Evolutionary conservation across 2,329 filamentous ascomycete species (phyloP), one percentile per base, ranked within the genome.

Genomic region (Penicillium sp.): DNA sequence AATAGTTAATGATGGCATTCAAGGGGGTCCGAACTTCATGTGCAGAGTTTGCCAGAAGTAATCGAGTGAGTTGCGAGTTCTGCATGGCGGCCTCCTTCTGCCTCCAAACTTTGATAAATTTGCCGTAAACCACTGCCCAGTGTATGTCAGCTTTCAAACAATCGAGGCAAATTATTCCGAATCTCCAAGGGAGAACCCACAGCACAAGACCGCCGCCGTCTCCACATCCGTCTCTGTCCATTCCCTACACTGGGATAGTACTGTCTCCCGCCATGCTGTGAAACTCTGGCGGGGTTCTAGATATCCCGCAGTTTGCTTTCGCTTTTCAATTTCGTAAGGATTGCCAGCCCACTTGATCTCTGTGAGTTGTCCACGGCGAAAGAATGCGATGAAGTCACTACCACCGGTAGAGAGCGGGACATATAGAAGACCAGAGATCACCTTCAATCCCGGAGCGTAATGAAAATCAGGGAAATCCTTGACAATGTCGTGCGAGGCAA

Each of bases 1-100:
- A 77, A 58, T 94, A 95, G 60, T 95, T 95, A 68, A 95, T 94
- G 61, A 95, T 95, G 15, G 89, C 89, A 61, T 95, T 95, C 2
- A 95, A 72, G 0, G 89, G 89, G 0, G 89, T 95, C 43, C 90
- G 83, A 8, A 95, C 88, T 71, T 95, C 89, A 56, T 95, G 90
- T 0, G 89, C 89, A 0, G 88, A 94, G 57, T 95, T 95, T 4
- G 88, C 87, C 21, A 95, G 74, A 2, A 95, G 70, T 4, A 95
- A 69, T 41, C 81, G 77, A 0, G 88, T 95, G 2, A 95, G 74
- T 52, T 90, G 85, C 57, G 85, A 94, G 63, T 76, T 91, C 59
- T 94, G 85, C 52, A 95, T 64, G 0, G 87, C 87, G 1, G 83
- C 84, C 65, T 95, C 89, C 57, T 95, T 95, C 64, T 95, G 87